Evolutionary conservation across 805 yeast species (phyloP).

Genomic region (Candida argentea): DNA sequence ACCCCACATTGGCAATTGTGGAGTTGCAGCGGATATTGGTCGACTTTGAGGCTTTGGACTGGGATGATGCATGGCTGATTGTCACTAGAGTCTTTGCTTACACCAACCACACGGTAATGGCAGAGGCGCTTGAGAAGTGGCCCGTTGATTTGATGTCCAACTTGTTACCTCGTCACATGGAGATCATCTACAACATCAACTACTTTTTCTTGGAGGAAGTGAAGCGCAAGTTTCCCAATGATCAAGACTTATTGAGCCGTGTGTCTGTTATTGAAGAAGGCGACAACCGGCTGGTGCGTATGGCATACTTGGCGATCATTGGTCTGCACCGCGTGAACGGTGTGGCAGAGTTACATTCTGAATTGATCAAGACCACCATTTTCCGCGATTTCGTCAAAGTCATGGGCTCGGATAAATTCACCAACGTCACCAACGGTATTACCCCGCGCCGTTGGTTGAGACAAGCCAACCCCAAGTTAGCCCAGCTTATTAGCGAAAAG

Average conservation of each 20-base stretch:
- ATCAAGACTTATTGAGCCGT: slow-evolving; percentile 49
- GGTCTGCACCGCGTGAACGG: slow-evolving; percentile 94
- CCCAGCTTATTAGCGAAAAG: slow-evolving; percentile 62
- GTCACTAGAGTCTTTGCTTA: slow-evolving; percentile 77
- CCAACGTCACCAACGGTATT: slow-evolving; percentile 89
- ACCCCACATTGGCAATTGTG: slow-evolving; percentile 85
- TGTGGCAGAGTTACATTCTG: slow-evolving; percentile 92
- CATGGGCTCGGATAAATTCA: slow-evolving; percentile 75
- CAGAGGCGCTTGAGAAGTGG: slow-evolving; percentile 94
- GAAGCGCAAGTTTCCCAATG: slow-evolving; percentile 67
- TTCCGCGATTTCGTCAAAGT: slow-evolving; percentile 82
- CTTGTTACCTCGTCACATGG: slow-evolving; percentile 83
- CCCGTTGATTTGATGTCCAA: slow-evolving; percentile 73
- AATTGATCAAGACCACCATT: slow-evolving; percentile 78
- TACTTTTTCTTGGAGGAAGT: slow-evolving; percentile 68
- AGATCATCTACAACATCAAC: slow-evolving; percentile 81
- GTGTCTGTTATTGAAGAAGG: slow-evolving; percentile 85
- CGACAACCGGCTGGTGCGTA: slow-evolving; percentile 71
- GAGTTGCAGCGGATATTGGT: slow-evolving; percentile 81
- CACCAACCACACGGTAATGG: slow-evolving; percentile 92
- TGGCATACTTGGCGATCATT: slow-evolving; percentile 86
- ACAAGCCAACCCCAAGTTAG: slow-evolving; percentile 81
- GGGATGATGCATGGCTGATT: slow-evolving; percentile 83
- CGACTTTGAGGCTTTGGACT: slow-evolving; percentile 70
- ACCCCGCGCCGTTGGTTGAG: slow-evolving; percentile 95